These are phyloP conservation scores for Verbascum thapsus DNA, from an alignment of 257 asterid species.

Conservation along the genomic window DNA sequence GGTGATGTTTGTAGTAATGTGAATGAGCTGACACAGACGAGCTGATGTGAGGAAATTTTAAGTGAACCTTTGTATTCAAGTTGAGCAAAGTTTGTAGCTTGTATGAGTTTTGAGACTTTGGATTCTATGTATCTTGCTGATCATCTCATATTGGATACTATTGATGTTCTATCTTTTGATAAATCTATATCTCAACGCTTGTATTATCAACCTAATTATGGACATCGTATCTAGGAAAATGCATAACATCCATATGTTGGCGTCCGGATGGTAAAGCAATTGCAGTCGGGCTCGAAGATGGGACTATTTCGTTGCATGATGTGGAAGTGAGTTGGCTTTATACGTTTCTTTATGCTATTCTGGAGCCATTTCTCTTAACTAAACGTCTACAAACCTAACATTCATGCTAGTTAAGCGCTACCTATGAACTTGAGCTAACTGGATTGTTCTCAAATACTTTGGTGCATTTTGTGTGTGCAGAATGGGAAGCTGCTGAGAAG, in stretches of 20 bases:
- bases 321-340: constrained; percentile 72
- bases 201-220: constrained; percentile 17
- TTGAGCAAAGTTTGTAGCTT: too few species aligned
- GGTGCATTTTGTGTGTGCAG: constrained; percentile 46
- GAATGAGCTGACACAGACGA: neutral
- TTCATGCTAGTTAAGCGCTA: neutral
- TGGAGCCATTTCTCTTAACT: constrained; percentile 1
- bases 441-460: constrained; percentile 16
- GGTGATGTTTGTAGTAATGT: neutral
- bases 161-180: neutral
- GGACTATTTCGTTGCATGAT: constrained; percentile 84
- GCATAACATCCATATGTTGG: constrained; percentile 90
- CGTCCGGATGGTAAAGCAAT: constrained; percentile 96
- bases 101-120: too few species aligned
- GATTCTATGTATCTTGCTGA: constrained; percentile 1
- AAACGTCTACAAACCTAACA: neutral
- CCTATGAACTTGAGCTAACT: constrained; percentile 12
- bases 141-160: neutral
- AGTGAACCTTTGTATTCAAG: constrained; percentile 4
- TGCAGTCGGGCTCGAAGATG: constrained; percentile 94
- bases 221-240: constrained; percentile 52
- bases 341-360: constrained; percentile 6
- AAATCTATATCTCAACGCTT: neutral
- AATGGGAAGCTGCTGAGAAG: constrained; percentile 88
- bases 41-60: too few species aligned